Base-by-base conservation (phyloP, 2,329 filamentous ascomycete species). In the Chalaropsis thielavioides region DNA sequence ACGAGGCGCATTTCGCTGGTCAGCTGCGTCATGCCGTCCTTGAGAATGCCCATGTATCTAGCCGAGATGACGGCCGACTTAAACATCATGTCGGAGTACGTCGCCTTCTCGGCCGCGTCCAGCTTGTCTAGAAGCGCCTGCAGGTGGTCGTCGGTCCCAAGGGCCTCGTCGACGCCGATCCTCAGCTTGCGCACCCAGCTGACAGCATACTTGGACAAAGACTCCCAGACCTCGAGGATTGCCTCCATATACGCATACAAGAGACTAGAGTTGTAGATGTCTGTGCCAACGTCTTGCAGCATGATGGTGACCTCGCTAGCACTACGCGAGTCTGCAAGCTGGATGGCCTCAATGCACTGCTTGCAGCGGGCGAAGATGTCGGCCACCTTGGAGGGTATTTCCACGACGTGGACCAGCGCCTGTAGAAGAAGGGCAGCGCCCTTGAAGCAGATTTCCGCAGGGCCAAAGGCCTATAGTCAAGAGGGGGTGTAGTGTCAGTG, bases 381-480 rank as follows among this genome's bases (percentile, higher is more conserved):
- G 13, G 19, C n/a, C 31, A 63, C 61, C 61, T 63, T 46, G 8
- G 15, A 44, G 19, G 61, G 61, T 35, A 63, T 63, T 31, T 49
- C 61, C 3, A 41, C 43, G 15, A 63, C 43, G 27, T 63, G 61
- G 1, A 63, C 27, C 8, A 63, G 24, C 6, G 61, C 43, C 35
- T 63, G 61, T 8, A 63, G 43, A 38, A 63, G 19, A 31, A 63
- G 61, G 11, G 43, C 61, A 22, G 61, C 61, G 19, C 61, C 61
- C 35, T 63, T 63, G 61, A 63, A 63, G 19, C 61, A 63, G 4
- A 63, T 49, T 63, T 63, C 61, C 4, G 61, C 61, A 1, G 61
- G 61, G 13, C 61, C 61, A 63, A 63, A 63, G n/a, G 61, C 61
- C 61, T 63, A 10, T 8, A n/a, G n/a, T n/a, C n/a, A n/a, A n/a